These are phyloP conservation scores for Prunus padus DNA, from an alignment of 306 rosid genomes.

Conservation along the genomic window DNA sequence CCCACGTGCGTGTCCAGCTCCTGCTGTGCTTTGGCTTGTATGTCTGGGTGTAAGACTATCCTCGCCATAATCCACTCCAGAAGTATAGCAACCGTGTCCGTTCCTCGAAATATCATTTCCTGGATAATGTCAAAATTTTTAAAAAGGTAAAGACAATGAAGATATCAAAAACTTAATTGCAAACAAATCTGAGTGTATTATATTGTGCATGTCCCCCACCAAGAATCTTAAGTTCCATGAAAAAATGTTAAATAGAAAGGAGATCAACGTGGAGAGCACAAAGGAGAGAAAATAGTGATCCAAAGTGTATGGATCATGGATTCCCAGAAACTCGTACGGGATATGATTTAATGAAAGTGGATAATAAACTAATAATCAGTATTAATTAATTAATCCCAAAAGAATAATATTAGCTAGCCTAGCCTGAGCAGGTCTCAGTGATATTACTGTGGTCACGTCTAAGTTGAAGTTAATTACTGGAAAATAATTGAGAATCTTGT, in stretches of 20 bases:
- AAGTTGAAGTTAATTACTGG: not conserved
- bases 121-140: constrained; percentile 15
- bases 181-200: not conserved
- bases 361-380: not conserved
- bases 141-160: not conserved
- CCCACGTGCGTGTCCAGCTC: constrained; percentile 64
- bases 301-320: not conserved
- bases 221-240: not conserved
- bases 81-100: constrained; percentile 76
- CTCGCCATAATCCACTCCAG: constrained; percentile 88
- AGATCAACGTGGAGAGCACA: constrained; percentile 30
- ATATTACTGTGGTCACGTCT: not conserved
- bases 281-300: not conserved
- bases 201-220: constrained; percentile 7
- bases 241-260: not conserved
- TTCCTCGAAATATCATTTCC: constrained; percentile 95
- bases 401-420: not conserved
- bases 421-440: not conserved
- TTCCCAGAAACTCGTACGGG: not conserved
- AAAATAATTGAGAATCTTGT: not conserved
- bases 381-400: not conserved
- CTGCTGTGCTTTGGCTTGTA: constrained; percentile 59
- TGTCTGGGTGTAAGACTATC: constrained; percentile 69
- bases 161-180: not conserved
- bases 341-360: not conserved